Evolutionary conservation across 2,329 filamentous ascomycete genomes (phyloP).

Genomic region (Paecilomyces formosus): DNA sequence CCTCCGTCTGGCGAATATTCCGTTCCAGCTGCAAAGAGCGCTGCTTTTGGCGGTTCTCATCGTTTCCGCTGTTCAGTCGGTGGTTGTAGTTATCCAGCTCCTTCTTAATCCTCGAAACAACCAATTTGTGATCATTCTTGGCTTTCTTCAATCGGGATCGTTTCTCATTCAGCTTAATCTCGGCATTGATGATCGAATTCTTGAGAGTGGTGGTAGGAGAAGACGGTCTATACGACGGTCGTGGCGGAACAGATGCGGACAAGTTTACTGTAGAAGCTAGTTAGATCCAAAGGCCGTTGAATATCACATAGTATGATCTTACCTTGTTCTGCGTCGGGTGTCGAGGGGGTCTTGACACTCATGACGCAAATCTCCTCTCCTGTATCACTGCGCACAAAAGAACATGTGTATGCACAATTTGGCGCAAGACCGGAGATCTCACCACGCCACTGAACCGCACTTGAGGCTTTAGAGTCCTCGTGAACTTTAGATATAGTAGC

Average conservation of each 20-base stretch:
- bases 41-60: conserved; percentile 56
- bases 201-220: conserved; percentile 59
- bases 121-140: conserved; percentile 55
- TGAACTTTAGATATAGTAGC: conserved; percentile 45
- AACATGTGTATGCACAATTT: conserved; percentile 57
- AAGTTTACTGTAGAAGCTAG: conserved; percentile 18
- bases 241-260: conserved; percentile 42
- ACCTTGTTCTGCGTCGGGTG: conserved; percentile 54
- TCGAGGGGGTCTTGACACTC: conserved; percentile 55
- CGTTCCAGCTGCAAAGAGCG: conserved; percentile 55
- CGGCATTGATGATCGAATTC: conserved; percentile 56
- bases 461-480: conserved; percentile 37
- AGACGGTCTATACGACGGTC: conserved; percentile 54
- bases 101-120: conserved; percentile 51
- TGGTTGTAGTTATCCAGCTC: conserved; percentile 53
- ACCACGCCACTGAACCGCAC: conserved; percentile 47
- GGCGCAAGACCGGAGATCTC: conserved; percentile 60
- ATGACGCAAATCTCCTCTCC: conserved; percentile 52
- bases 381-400: conserved; percentile 52
- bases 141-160: conserved; percentile 52
- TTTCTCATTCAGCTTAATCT: conserved; percentile 53
- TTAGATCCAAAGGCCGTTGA: conserved; percentile 10
- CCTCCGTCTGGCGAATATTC: conserved; percentile 57
- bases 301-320: conserved; percentile 15
- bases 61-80: conserved; percentile 52